These are phyloP conservation scores for Wallacemonas sp. DNA, from an alignment of 208 protist genomes.

Conservation along the genomic window DNA sequence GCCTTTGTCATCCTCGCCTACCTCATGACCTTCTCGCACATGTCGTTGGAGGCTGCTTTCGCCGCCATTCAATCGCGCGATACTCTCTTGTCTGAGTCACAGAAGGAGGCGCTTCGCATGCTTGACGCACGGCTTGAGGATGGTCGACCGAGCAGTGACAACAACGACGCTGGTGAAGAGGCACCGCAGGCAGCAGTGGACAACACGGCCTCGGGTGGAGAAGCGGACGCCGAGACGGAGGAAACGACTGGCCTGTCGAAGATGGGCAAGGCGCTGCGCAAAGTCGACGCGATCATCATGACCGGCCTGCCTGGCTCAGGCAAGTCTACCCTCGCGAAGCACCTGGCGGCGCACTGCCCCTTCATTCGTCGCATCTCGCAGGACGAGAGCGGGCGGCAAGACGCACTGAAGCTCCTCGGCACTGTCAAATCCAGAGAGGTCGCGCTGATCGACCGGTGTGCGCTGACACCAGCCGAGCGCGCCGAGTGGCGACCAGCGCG, in stretches of 20 bases:
- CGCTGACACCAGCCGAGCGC: conserved; percentile 4
- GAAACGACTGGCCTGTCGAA: not conserved
- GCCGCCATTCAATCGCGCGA: conserved; percentile 8
- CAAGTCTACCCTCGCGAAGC: conserved; percentile 17
- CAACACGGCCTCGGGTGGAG: too few species aligned
- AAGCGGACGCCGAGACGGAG: not conserved
- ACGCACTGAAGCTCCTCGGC: conserved; percentile 9
- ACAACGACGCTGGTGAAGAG: not conserved
- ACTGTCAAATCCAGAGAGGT: not conserved
- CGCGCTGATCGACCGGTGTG: conserved; percentile 15
- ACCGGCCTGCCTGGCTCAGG: conserved; percentile 14
- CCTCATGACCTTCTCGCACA: conserved; percentile 6
- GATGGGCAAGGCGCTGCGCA: conserved; percentile 5
- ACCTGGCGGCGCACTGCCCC: conserved; percentile 14
- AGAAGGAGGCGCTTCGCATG: conserved; percentile 7
- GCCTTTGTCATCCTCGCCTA: conserved; percentile 12
- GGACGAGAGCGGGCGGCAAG: conserved; percentile 15
- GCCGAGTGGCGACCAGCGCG: conserved; percentile 11
- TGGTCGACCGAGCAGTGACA: not conserved
- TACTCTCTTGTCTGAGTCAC: conserved; percentile 9
- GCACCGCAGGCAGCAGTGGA: not conserved
- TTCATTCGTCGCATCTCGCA: conserved; percentile 15
- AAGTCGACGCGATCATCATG: conserved; percentile 12
- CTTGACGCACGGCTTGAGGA: not conserved
- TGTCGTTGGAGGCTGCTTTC: conserved; percentile 7